Evolutionary conservation across 2,329 filamentous ascomycete species (phyloP), one percentile per base, ranked within the genome.

Genomic region (Pseudovirgaria hyperparasitica): DNA sequence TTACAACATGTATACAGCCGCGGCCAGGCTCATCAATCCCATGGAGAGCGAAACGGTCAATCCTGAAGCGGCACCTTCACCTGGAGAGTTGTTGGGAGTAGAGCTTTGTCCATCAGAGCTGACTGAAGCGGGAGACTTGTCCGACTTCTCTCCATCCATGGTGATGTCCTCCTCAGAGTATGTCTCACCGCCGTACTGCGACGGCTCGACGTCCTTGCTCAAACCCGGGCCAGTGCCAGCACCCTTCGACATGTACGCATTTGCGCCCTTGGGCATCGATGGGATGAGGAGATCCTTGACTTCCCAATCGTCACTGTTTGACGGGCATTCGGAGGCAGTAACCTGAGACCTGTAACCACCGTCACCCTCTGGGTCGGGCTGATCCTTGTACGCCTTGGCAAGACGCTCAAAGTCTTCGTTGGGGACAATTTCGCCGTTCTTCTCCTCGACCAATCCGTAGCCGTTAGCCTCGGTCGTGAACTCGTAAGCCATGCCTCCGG

Each of bases 401-500:
- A 75, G 61, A 31, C 59, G 57, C 25, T 61, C 49, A 52, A 78
- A 92, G 46, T 87, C 81, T 16, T 55, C 41, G 22, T 67, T 61
- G 36, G 77, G 67, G 23, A 58, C 58, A 32, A 81, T 67, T 13
- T 58, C 52, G 45, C 57, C 48, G 39, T 66, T 65, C 16, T 23
- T 31, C 28, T 53, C 49, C 30, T 71, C 59, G 47, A 86, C 84
- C 35, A 92, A 76, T 41, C 86, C 87, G 55, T 73, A 96, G 25
- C 74, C 65, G 59, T 77, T 54, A 23, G 43, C 42, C 40, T 54
- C 51, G 42, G 78, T 61, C 9, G 80, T 77, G 65, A 93, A 98
- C 59, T 96, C 87, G 62, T 94, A 96, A 52, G 92, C 80, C 21
- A 98, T 70, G 52, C 90, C 90, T 46, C 90, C 87, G 20, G 86